Conservation (phyloP, 139 green algal genomes). For the Chlorella sorokiniana region DNA sequence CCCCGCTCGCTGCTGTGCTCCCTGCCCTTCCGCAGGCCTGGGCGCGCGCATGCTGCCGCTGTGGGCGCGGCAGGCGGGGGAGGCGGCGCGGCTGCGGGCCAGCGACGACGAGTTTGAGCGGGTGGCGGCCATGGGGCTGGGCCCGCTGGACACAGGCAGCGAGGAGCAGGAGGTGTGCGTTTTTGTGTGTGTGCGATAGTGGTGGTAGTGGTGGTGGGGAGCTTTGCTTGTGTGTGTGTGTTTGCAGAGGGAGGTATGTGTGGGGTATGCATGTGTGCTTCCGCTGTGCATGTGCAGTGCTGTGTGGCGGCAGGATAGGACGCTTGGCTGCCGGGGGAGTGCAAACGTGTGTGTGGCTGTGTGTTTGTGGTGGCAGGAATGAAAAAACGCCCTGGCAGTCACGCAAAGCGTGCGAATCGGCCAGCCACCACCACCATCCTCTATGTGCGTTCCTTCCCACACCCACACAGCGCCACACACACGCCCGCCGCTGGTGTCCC, state of each 20-base stretch:
- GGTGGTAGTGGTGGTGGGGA: not conserved
- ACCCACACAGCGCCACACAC: not conserved
- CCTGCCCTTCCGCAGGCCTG: constrained; percentile 1
- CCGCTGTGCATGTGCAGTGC: not conserved
- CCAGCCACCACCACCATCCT: too few relatives aligned
- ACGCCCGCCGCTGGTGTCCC: not conserved
- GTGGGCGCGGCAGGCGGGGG: constrained; percentile 18
- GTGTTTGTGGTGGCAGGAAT: not conserved
- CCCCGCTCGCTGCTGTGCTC: too few relatives aligned
- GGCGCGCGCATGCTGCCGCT: constrained; percentile 10
- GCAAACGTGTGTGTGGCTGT: not conserved
- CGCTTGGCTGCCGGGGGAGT: not conserved
- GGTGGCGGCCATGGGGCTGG: constrained; percentile 36
- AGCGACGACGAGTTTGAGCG: constrained; percentile 44
- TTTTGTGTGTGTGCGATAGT: too few relatives aligned
- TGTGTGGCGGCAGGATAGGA: too few relatives aligned
- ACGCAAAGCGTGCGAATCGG: too few relatives aligned
- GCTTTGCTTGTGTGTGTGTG: not conserved
- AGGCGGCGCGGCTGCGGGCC: constrained; percentile 23
- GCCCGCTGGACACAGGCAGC: constrained; percentile 30
- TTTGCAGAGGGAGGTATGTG: not conserved
- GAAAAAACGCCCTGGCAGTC: too few relatives aligned
- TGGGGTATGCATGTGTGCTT: not conserved
- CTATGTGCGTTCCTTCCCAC: too few relatives aligned
- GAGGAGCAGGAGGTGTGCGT: constrained; percentile 49